Percentiles rank a stretch among this genome's conserved stretches.
phyloP scores from a whole-genome alignment of 2,329 filamentous ascomycete genomes.

The Ophiobolus disseminans region DNA sequence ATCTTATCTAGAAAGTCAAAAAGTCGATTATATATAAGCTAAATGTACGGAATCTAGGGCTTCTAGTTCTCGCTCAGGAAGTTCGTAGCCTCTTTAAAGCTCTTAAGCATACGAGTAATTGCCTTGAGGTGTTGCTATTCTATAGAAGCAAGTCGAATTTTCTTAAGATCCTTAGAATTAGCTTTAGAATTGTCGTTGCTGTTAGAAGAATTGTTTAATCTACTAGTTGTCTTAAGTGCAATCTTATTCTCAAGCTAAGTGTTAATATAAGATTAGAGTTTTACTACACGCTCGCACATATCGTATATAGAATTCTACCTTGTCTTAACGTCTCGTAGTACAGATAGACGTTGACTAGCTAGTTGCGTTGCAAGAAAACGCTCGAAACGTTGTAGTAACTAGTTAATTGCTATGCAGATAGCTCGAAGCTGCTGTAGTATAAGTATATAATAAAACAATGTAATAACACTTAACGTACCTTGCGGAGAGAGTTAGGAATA shows the following conservation, averaged over 20 bases:
- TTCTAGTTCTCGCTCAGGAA: constrained; percentile 7
- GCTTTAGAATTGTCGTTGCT: constrained; percentile 1
- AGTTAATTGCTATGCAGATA: constrained; percentile 3
- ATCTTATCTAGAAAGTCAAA: constrained; percentile 7
- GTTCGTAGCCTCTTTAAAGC: constrained; percentile 6
- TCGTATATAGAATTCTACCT: constrained; percentile 14
- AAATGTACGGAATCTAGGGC: constrained; percentile 6
- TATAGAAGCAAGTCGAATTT: constrained; percentile 6
- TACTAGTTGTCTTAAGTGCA: background rate
- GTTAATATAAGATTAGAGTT: constrained; percentile 15
- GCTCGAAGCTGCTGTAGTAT: constrained; percentile 1
- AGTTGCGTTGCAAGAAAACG: background rate
- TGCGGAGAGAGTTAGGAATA: background rate
- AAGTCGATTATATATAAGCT: constrained; percentile 10
- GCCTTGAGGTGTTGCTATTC: constrained; percentile 6
- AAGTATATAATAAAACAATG: background rate
- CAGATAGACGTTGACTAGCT: background rate
- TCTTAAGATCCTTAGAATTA: constrained; percentile 3
- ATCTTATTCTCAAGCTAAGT: constrained; percentile 14
- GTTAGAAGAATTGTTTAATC: background rate
- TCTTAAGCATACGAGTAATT: constrained; percentile 2
- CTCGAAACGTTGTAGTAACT: constrained; percentile 1
- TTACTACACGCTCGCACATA: constrained; percentile 9
- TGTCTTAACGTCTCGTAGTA: constrained; percentile 8
- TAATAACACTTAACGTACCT: no score